Evolutionary conservation across 352 stramenopile genomes (phyloP), one percentile per base, ranked within the genome.

Genomic region (Phytopythium ostracodes): DNA sequence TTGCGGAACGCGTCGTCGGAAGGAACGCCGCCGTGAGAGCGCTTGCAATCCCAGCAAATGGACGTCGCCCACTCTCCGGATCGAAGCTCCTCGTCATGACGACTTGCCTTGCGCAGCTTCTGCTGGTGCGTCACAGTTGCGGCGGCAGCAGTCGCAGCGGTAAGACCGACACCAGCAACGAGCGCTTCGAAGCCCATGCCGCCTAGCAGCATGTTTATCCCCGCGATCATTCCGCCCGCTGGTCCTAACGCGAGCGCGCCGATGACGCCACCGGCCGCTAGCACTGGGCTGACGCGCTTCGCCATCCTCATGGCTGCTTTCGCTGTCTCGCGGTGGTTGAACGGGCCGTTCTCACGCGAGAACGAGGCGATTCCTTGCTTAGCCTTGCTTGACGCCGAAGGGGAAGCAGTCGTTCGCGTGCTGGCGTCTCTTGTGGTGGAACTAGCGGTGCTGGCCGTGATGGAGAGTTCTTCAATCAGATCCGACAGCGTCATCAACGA

Each of bases 41-140:
- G 73, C 58, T 86, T 87, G 66, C 77, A 82, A 25, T 78, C 72
- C 77, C 81, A 88, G 67, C 81, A 90, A 33, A 90, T 84, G 56
- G 85, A 64, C 71, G 85, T 90, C 4, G 81, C 81, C 81, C 81
- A 90, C 38, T 78, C 75, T 1, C 77, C 78, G 6, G 73, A 77
- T 44, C 78, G 67, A 38, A 86, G 42, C 44, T 70, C 54, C 52
- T 90, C 77, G 14, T 77, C 66, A 22, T 59, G 63, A 1, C 69
- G 62, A 55, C 77, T 69, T 0, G 68, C 66, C 5, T 75, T 71
- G 33, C 75, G 78, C 42, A 81, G 42, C 58, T 84, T 86, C 27
- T 67, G 75, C 51, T 86, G 75, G 35, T 77, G 76, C 8, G 80
- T 75, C 2, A 78, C 77, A 9, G 77, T 87, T 0, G 77, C 80